Conservation (phyloP, 768 basidiomycete species). For the Mycena chlorophos region DNA sequence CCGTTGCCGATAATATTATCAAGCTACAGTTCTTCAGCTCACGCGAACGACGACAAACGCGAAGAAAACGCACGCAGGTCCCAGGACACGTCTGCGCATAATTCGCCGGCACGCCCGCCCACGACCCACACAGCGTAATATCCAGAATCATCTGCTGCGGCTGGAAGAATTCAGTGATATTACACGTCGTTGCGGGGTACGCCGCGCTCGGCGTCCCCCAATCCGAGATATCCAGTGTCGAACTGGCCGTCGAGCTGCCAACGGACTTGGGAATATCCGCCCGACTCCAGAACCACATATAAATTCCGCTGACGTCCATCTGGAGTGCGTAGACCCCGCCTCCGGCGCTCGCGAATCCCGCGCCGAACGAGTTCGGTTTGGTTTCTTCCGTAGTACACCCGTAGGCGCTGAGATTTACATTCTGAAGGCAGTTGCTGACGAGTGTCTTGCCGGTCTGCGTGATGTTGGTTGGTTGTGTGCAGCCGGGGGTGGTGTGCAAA, state of each 20-base stretch:
- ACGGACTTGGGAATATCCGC: slow-evolving; percentile 40
- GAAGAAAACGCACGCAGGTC: neutral
- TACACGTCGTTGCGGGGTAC: slow-evolving; percentile 40
- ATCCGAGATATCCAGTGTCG: slow-evolving; percentile 35
- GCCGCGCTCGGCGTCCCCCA: slow-evolving; percentile 47
- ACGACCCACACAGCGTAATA: slow-evolving; percentile 54
- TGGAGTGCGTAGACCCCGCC: slow-evolving; percentile 66
- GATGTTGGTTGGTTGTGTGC: slow-evolving; percentile 31
- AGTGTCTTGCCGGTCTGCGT: slow-evolving; percentile 34
- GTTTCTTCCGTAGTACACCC: slow-evolving; percentile 49
- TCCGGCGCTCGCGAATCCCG: slow-evolving; percentile 48
- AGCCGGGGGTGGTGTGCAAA: slow-evolving; percentile 48
- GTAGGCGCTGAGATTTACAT: slow-evolving; percentile 11
- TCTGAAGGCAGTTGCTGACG: slow-evolving; percentile 32
- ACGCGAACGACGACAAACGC: neutral
- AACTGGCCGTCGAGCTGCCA: slow-evolving; percentile 5
- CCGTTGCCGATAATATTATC: slow-evolving; percentile 1
- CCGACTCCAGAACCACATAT: slow-evolving; percentile 31
- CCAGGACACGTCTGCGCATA: neutral
- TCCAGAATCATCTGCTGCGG: slow-evolving; percentile 51
- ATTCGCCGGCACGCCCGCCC: slow-evolving; percentile 22
- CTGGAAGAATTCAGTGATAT: slow-evolving; percentile 43
- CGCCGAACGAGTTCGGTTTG: slow-evolving; percentile 47
- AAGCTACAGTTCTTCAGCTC: no score
- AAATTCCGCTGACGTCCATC: slow-evolving; percentile 53